Evolutionary conservation across 2,329 filamentous ascomycete species (phyloP), one percentile per base, ranked within the genome.

Genomic region (Acarospora socialis): DNA sequence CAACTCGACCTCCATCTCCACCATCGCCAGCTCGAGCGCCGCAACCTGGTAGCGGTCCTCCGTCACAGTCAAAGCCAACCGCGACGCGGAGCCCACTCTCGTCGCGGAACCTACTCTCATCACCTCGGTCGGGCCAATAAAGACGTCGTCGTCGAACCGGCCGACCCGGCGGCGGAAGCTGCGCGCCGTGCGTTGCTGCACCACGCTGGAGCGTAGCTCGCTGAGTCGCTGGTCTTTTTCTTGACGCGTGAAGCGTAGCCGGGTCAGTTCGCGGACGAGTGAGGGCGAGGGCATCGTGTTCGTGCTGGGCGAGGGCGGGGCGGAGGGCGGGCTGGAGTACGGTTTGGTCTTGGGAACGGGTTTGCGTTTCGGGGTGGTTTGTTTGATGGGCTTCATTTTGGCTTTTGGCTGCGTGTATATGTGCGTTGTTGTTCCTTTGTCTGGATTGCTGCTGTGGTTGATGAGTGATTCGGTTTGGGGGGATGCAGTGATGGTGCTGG

Each of bases 1-100:
- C 23, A 25, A 7, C 23, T 25, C 23, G 8, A 25, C 16, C 23
- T 25, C 23, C 23, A 25, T 13, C 8, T 25, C 23, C 23, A 25
- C 23, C 5, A 5, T 15, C 12, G 23, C 23, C 12, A 25, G 23
- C 23, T 25, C 23, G 5, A 25, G 8, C 7, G 12, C 16, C 23
- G 7, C 16, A n/a, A 13, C 23, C 5, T 25, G 23, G n/a, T n/a
- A n/a, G n/a, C n/a, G n/a, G 8, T 13, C 16, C 23, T 25, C 23
- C 23, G 16, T 13, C 8, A 13, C 23, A n/a, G 16, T 15, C 5
- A 5, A n/a, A 15, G 23, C 23, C 12, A 25, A 15, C 23, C 16
- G 12, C 6, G 16, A 8, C 7, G 12, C 16, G 12, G 7, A 13
- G 12, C 16, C 23, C 5, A 13, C 12, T 25, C 12, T 25, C 8